Evolutionary conservation across 129 eudicot species (phyloP), one percentile per base, ranked within the genome.

Genomic region (Oenanthe sinensis): DNA sequence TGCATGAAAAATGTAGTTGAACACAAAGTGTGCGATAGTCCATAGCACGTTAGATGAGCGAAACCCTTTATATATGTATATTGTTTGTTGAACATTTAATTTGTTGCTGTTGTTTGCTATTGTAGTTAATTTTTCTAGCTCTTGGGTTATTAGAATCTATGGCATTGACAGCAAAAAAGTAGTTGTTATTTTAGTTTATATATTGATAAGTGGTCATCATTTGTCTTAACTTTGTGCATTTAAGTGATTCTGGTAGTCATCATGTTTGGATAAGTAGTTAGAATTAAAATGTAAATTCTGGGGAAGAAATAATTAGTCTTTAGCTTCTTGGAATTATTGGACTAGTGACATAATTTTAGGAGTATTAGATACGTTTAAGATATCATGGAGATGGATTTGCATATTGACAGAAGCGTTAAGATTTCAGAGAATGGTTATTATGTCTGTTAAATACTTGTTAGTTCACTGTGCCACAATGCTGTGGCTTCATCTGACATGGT

Each of bases 401-500:
- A 63, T 60, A 28, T 28, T 28, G 19, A 12, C 19, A 63, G 71
- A 63, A 28, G 16, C 8, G 5, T 60, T 63, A 26, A 55, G 28
- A 55, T 55, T 55, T 55, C 13, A 5, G 71, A 13, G 71, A 63
- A 20, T 26, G 19, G 39, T 28, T 63, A 63, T 63, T 10, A 52
- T 62, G 37, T 9, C 37, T 67, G 37, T 67, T 13, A 3, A 60
- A 60, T 60, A 60, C 20, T 67, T 46, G 76, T 43, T 46, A 46
- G 42, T 74, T 74, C 58, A 46, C 17, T 74, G 16, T 74, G 12
- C n/a, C 36, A 26, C 19, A 6, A 9, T 74, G 58, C 24, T 20
- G 17, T 75, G 79, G 33, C 33, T 50, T 33, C 67, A 52, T 75
- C 52, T 75, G 19, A 11, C 72, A 60, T 62, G 67, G 24, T 70